Evolutionary conservation across 148 eudicot genomes (phyloP), one percentile per base, ranked within the genome.

Genomic region (Fagopyrum esculentum): DNA sequence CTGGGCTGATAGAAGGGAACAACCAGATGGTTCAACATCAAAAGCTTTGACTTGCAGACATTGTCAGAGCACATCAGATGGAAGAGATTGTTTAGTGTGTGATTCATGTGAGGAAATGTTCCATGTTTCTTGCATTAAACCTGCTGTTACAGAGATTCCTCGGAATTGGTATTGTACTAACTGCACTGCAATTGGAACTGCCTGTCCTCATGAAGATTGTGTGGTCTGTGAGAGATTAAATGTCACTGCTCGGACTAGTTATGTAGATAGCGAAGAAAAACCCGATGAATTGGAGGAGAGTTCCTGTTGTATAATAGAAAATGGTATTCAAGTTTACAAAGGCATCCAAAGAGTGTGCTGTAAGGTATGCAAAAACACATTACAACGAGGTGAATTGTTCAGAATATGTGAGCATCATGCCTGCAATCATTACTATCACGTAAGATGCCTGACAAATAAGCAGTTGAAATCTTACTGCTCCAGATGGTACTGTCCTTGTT

Each of bases 401-500:
- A 83, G 72, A 80, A 76, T 84, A 47, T 95, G 98, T 80, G 93
- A 87, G 69, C 98, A 95, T 82, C 63, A 80, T 26, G 82, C 76
- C 47, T 95, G 98, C 76, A 75, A 85, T 75, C 89, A 85, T 80
- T 87, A 83, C 77, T 95, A 89, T 84, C 98, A 95, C 78, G 84
- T 75, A 56, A 83, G 85, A 66, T 95, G 98, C 83, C 78, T 95
- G 75, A 88, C 92, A 22, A 78, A 74, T 52, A 89, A 87, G 86
- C 93, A 95, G 87, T 73, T 83, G 46, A 71, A 76, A 46, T 75
- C 82, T 2, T 86, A 82, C 75, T 90, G 97, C 46, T 80, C 86
- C 22, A 82, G 87, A 52, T 95, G 98, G 98, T 92, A 91, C 80
- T 90, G 98, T 86, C 97, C 98, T 61, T 90, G 96, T 74, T 95